Conservation (phyloP, 208 protist genomes). For the Phytomonas francai region DNA sequence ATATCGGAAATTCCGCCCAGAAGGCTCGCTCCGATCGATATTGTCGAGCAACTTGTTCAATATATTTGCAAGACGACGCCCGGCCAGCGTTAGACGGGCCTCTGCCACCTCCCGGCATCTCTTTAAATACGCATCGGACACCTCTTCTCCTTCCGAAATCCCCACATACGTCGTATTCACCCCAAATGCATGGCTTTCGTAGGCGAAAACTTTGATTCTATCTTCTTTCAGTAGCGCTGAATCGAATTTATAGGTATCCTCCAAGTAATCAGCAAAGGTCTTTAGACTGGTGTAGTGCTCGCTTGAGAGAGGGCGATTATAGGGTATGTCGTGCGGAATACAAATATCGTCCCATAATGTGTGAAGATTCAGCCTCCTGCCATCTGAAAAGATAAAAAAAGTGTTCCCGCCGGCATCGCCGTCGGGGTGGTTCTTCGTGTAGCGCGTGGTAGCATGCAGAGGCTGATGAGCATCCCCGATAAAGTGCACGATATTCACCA, state of each 20-base stretch:
- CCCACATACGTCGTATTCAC: slow-evolving; percentile 62
- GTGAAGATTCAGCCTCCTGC: slow-evolving; percentile 42
- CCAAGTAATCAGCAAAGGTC: slow-evolving; percentile 38
- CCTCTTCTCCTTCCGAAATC: slow-evolving; percentile 14
- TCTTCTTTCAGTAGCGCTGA: slow-evolving; percentile 11
- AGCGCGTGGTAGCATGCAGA: slow-evolving; percentile 45
- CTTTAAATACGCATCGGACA: slow-evolving; percentile 41
- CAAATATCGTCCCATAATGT: slow-evolving; percentile 80
- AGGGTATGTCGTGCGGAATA: slow-evolving; percentile 10
- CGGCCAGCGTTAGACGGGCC: slow-evolving; percentile 48
- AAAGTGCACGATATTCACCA: slow-evolving; percentile 73
- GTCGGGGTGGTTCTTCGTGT: slow-evolving; percentile 32
- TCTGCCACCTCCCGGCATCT: slow-evolving; percentile 42
- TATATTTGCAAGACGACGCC: slow-evolving; percentile 52
- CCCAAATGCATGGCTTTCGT: slow-evolving; percentile 57
- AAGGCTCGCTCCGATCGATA: slow-evolving; percentile 14
- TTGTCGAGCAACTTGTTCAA: slow-evolving; percentile 45
- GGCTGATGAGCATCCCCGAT: slow-evolving; percentile 85
- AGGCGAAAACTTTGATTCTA: slow-evolving; percentile 24
- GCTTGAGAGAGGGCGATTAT: slow-evolving; percentile 36
- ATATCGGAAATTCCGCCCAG: neutral
- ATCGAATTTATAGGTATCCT: slow-evolving; percentile 48
- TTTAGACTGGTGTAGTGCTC: slow-evolving; percentile 24
- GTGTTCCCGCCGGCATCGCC: slow-evolving; percentile 77
- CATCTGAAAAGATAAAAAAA: slow-evolving; percentile 25